Evolutionary conservation across 805 yeast species (phyloP), one percentile per base, ranked within the genome.

Genomic region (Nakazawaea ernobii): DNA sequence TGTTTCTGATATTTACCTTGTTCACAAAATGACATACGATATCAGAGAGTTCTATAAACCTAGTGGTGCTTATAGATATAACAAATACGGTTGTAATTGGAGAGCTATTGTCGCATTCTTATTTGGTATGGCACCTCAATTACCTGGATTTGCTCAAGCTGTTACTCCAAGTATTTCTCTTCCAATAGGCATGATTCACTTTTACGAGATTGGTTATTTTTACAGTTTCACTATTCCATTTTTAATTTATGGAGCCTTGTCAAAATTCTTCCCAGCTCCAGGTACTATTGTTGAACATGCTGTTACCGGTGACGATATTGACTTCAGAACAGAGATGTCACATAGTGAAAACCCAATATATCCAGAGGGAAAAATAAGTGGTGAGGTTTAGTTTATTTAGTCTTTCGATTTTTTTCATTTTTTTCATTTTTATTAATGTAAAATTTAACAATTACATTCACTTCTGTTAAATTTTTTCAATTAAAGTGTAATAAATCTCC

Each of bases 71-170:
- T 90, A 88, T 67, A 74, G 74, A 66, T 88, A 77, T 66, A 75
- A 77, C 58, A 65, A 58, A 32, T 65, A 69, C 42, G 96, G 96
- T 36, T 55, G 79, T 62, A 87, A 88, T 61, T 86, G 95, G 94
- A 74, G 95, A 61, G 96, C 92, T 2, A 81, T 78, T 54, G 78
- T 74, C 32, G 94, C 96, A 1, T 89, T 89, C 62, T 62, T 89
- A 52, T 74, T 82, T 54, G 96, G 96, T 46, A 81, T 89, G 50
- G 69, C 80, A 28, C 94, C 95, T 41, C 89, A 88, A 57, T 82
- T 89, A 58, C 86, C 85, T 15, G 97, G 97, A 1, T 89, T 89
- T 56, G 91, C 66, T 6, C 49, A 59, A 11, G 58, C 58, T 20
- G 65, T 68, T 3, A 60, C 59, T 45, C 43, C 66, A 2, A 50